Evolutionary conservation across 2,329 filamentous ascomycete genomes (phyloP).

Genomic region (Ceratocystis lukuohia): DNA sequence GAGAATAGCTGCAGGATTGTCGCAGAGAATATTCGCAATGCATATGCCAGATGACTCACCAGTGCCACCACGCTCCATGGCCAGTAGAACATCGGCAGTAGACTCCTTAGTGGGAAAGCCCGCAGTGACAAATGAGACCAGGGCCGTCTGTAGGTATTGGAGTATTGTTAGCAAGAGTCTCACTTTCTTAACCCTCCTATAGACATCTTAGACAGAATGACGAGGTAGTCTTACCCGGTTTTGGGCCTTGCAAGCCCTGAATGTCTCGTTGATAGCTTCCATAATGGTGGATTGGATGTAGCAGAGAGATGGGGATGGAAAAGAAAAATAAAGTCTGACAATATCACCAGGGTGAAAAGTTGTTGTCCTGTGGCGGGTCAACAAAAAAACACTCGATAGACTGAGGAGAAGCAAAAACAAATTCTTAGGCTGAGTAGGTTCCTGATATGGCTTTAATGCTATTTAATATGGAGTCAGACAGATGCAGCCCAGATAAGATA

Average conservation of each 20-base stretch:
- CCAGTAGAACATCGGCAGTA: conserved; percentile 72
- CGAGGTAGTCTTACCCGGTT: conserved; percentile 35
- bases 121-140: conserved; percentile 93
- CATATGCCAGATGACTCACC: conserved; percentile 40
- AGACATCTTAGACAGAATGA: not conserved
- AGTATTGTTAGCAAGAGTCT: not conserved
- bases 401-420: not conserved
- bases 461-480: conserved; percentile 4
- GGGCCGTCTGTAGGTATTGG: conserved; percentile 46
- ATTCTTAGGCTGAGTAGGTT: not conserved
- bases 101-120: conserved; percentile 75
- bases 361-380: not conserved
- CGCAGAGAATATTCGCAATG: conserved; percentile 16
- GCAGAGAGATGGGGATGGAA: not conserved
- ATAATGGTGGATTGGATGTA: conserved; percentile 28
- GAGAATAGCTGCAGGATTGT: not conserved
- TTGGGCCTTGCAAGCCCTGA: conserved; percentile 46
- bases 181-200: no score
- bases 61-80: conserved; percentile 82
- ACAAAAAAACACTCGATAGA: not conserved
- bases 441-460: not conserved
- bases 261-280: conserved; percentile 47
- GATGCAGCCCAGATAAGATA: conserved; percentile 10
- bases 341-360: not conserved
- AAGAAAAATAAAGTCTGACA: not conserved